Evolutionary conservation across 495 filamentous ascomycete genomes (phyloP), one percentile per base, ranked within the genome.

Genomic region (Talaromyces thailandensis): DNA sequence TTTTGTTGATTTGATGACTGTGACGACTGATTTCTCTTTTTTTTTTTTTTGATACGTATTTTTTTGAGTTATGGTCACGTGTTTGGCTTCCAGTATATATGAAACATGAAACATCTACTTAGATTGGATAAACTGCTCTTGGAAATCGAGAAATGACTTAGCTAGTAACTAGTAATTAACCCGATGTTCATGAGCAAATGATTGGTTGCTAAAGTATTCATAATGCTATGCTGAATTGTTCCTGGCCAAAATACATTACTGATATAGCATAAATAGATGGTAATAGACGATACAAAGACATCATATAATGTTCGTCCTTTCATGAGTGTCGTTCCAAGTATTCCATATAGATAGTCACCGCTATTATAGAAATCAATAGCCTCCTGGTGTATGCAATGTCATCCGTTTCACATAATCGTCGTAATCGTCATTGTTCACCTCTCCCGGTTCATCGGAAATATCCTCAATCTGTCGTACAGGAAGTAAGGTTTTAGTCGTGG

Each of bases 391-490:
- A 55, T 55, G 51, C 51, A 25, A 11, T 29, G 8, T 28, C 6
- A 16, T 55, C 51, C 24, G 51, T 55, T 55, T 55, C 51, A 28
- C 51, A n/a, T 57, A 29, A 57, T 57, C 29, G 28, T 57, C 55
- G 28, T 57, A 18, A 16, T 57, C 28, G 3, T 57, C 29, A 57
- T 57, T 16, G 14, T 57, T 25, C 29, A 35, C 55, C 14, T 57
- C 55, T 16, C 6, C 55, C 2, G 18, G 4, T 21, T 31, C 26
- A 21, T 57, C 28, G 55, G 12, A 57, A 11, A 57, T 23, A 35
- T 31, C 55, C 2, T 57, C 55, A 29, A 57, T 57, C 26, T 35
- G 55, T 16, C 55, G 55, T 5, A 35, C 11, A 14, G 55, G 55
- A n/a, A 31, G 29, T 31, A 35, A 5, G 0, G 28, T 35, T 35